These are phyloP conservation scores for Wickerhamia fluorescens DNA, from an alignment of 805 yeast genomes.

Conservation along the genomic window DNA sequence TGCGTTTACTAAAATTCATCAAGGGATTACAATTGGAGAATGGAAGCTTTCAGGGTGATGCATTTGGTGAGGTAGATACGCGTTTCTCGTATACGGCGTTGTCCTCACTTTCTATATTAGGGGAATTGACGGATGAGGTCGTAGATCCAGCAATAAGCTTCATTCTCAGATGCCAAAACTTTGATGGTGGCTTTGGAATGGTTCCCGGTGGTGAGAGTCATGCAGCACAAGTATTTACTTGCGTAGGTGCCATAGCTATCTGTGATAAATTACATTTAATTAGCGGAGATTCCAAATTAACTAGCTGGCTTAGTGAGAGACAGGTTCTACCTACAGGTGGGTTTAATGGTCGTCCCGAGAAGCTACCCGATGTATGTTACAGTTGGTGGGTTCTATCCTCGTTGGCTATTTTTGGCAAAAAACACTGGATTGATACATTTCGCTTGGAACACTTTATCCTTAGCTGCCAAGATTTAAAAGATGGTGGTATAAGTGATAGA, in stretches of 20 bases:
- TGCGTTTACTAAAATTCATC: conserved; percentile 28
- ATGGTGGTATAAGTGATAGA: conserved; percentile 91
- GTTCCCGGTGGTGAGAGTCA: conserved; percentile 95
- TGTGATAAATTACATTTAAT: conserved; percentile 47
- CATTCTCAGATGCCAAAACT: conserved; percentile 68
- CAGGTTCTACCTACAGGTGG: conserved; percentile 80
- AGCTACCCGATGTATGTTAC: conserved; percentile 94
- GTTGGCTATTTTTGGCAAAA: conserved; percentile 54
- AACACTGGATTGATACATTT: conserved; percentile 70
- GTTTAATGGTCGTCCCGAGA: conserved; percentile 92
- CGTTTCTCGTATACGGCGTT: conserved; percentile 82
- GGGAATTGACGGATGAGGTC: conserved; percentile 46
- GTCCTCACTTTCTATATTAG: conserved; percentile 65
- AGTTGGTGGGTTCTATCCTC: conserved; percentile 95
- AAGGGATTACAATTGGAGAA: conserved; percentile 41
- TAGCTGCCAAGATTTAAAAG: conserved; percentile 63
- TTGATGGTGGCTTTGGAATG: conserved; percentile 94
- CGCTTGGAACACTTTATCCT: conserved; percentile 64
- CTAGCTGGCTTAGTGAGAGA: conserved; percentile 88
- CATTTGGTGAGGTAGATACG: conserved; percentile 89
- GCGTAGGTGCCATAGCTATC: conserved; percentile 75
- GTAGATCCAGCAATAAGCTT: conserved; percentile 60
- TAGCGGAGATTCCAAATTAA: conserved; percentile 40
- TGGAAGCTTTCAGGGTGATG: conserved; percentile 87
- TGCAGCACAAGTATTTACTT: conserved; percentile 85